phyloP scores from a whole-genome alignment of 345 rosid genomes.

The Salix caprea region DNA sequence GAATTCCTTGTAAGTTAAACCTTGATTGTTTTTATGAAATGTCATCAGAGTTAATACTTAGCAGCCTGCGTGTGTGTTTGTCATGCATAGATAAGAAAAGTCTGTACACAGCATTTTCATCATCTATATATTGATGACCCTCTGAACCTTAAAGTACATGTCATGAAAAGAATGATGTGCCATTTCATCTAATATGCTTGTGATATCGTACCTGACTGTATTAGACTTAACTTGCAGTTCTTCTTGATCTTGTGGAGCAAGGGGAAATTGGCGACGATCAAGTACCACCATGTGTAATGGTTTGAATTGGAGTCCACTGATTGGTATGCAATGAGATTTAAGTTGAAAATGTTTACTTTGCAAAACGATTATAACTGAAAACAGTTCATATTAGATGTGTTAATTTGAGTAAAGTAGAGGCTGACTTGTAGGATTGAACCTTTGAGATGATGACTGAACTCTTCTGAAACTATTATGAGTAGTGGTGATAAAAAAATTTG shows the following conservation, averaged over 20 bases:
- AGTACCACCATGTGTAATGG: neutral
- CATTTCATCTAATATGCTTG: neutral
- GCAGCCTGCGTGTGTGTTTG: neutral
- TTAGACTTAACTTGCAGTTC: constrained; percentile 47
- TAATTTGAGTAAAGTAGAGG: neutral
- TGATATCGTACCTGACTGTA: neutral
- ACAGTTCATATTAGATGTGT: constrained; percentile 1
- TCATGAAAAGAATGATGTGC: no score
- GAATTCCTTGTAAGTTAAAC: constrained; percentile 82
- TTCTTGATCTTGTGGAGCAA: constrained; percentile 93
- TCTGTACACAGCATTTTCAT: neutral
- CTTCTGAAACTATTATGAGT: neutral
- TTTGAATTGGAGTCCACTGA: neutral
- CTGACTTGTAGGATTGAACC: neutral
- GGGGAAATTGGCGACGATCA: constrained; percentile 33
- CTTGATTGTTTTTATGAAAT: neutral
- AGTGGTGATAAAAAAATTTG: no score
- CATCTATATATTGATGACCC: neutral
- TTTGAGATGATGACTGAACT: neutral
- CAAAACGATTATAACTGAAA: neutral
- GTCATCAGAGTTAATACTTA: neutral
- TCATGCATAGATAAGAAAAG: no score
- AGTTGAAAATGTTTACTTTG: neutral
- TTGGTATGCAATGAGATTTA: neutral
- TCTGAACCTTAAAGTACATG: no score